Evolutionary conservation across 1,284 basidiomycete species (phyloP).

Genomic region (Trametes versicolor): DNA sequence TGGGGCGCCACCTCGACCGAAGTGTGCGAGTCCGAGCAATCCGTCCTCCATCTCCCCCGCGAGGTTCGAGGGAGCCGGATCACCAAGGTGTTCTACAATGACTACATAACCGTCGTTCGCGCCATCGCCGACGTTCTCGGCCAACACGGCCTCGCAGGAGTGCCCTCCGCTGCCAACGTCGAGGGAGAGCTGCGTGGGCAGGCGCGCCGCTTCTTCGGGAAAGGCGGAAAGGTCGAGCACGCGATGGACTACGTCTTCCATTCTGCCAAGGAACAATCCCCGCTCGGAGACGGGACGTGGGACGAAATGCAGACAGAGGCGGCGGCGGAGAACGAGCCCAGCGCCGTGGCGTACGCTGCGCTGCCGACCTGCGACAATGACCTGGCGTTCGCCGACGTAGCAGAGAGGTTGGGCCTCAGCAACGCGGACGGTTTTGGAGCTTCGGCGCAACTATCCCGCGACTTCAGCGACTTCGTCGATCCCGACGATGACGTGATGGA

Average conservation of each 20-base stretch:
- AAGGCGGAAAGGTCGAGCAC: slow-evolving; percentile 15
- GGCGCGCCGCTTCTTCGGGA: slow-evolving; percentile 7
- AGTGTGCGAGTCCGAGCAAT: background rate
- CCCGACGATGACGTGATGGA: background rate
- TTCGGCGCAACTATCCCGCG: background rate
- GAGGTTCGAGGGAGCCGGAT: slow-evolving; percentile 2
- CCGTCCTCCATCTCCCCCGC: slow-evolving; percentile 6
- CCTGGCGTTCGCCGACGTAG: slow-evolving; percentile 23
- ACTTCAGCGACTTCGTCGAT: too few species aligned
- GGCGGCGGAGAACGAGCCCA: background rate
- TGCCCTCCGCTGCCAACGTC: slow-evolving; percentile 11
- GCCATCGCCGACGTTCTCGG: slow-evolving; percentile 7
- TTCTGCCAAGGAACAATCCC: slow-evolving; percentile 22
- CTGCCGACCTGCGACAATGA: slow-evolving; percentile 29
- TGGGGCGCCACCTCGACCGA: background rate
- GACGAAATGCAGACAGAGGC: slow-evolving; percentile 15
- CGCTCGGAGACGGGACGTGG: slow-evolving; percentile 21
- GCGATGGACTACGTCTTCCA: slow-evolving; percentile 26
- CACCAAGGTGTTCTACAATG: slow-evolving; percentile 9
- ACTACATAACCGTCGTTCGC: slow-evolving; percentile 4
- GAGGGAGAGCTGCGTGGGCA: background rate
- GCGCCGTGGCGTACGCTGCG: slow-evolving; percentile 4
- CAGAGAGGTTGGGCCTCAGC: slow-evolving; percentile 5
- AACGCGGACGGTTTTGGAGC: background rate
- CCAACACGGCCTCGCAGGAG: background rate